Percentiles rank a stretch among this genome's conserved stretches.
Evolutionary conservation across 2,329 filamentous ascomycete species (phyloP).

Genomic region (Alternaria angustiovoidea): DNA sequence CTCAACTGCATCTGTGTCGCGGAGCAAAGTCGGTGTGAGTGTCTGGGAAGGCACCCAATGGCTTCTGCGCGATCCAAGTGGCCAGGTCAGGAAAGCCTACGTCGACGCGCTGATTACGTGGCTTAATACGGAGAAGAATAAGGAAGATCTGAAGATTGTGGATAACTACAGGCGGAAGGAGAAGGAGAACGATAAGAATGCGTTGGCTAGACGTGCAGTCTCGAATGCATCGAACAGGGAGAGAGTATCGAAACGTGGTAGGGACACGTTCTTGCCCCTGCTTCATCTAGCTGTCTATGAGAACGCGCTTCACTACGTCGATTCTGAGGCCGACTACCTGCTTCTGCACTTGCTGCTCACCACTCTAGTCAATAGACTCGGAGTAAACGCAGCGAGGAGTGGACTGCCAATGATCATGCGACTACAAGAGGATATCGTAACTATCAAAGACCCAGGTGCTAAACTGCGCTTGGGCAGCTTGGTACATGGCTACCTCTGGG

Average conservation of each 20-base stretch:
- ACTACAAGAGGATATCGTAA: slow-evolving; percentile 83
- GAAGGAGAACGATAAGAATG: slow-evolving; percentile 55
- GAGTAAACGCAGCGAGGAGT: slow-evolving; percentile 80
- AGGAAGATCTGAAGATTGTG: slow-evolving; percentile 68
- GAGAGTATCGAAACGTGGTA: slow-evolving; percentile 61
- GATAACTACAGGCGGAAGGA: slow-evolving; percentile 61
- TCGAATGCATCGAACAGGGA: slow-evolving; percentile 72
- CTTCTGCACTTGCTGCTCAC: slow-evolving; percentile 79
- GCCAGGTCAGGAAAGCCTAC: slow-evolving; percentile 83
- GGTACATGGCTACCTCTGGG: slow-evolving; percentile 89
- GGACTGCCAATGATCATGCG: slow-evolving; percentile 89
- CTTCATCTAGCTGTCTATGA: slow-evolving; percentile 92
- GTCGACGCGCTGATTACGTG: slow-evolving; percentile 83
- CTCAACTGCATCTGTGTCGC: slow-evolving; percentile 64
- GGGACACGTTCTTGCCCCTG: slow-evolving; percentile 79
- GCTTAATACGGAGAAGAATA: slow-evolving; percentile 80
- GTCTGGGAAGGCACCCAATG: slow-evolving; percentile 98
- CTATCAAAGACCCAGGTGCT: slow-evolving; percentile 69
- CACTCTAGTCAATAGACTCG: slow-evolving; percentile 77
- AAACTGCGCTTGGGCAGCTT: slow-evolving; percentile 84
- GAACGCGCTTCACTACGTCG: slow-evolving; percentile 71
- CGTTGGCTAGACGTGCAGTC: slow-evolving; percentile 67
- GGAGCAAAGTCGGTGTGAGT: slow-evolving; percentile 78
- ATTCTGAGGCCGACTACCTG: slow-evolving; percentile 75
- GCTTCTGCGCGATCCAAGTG: slow-evolving; percentile 82